A percentile compares a stretch with the other conserved stretches of the same genome.
phyloP scores from a whole-genome alignment of 768 basidiomycete species.

The Tylopilus vinaceipallidus region DNA sequence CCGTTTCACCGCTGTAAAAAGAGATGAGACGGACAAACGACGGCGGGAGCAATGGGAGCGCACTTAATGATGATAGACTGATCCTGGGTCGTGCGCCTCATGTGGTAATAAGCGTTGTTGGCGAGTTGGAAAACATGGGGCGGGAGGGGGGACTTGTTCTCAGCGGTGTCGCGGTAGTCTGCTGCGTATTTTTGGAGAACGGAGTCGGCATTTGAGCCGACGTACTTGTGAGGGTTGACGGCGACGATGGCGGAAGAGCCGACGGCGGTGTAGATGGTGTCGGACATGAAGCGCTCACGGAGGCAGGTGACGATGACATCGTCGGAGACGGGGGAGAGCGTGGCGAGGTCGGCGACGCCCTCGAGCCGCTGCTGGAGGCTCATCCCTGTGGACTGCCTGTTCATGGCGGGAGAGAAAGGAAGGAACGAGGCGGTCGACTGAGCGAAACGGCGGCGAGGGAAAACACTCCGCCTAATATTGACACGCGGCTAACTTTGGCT shows the following conservation, averaged over 20 bases:
- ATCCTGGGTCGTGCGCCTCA: conserved; percentile 91
- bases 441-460: conserved; percentile 19
- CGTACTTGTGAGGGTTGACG: conserved; percentile 92
- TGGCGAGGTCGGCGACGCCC: conserved; percentile 66
- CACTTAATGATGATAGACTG: conserved; percentile 87
- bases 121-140: conserved; percentile 94
- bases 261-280: conserved; percentile 75
- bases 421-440: conserved; percentile 19
- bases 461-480: conserved; percentile 19
- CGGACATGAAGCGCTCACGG: conserved; percentile 83
- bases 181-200: conserved; percentile 82
- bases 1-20: conserved; percentile 76
- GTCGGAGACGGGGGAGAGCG: conserved; percentile 68
- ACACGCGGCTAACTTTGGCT: conserved; percentile 29
- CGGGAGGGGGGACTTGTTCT: conserved; percentile 56
- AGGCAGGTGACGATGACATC: conserved; percentile 83
- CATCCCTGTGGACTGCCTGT: conserved; percentile 45
- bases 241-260: conserved; percentile 76
- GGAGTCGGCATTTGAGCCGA: conserved; percentile 79
- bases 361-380: conserved; percentile 68
- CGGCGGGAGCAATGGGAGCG: conserved; percentile 28
- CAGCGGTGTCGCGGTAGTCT: conserved; percentile 75
- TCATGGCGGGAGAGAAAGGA: conserved; percentile 27
- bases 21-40: not conserved
- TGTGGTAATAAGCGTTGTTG: conserved; percentile 92